Base-by-base conservation (phyloP, 768 basidiomycete genomes). In the Termitomyces sp. region DNA sequence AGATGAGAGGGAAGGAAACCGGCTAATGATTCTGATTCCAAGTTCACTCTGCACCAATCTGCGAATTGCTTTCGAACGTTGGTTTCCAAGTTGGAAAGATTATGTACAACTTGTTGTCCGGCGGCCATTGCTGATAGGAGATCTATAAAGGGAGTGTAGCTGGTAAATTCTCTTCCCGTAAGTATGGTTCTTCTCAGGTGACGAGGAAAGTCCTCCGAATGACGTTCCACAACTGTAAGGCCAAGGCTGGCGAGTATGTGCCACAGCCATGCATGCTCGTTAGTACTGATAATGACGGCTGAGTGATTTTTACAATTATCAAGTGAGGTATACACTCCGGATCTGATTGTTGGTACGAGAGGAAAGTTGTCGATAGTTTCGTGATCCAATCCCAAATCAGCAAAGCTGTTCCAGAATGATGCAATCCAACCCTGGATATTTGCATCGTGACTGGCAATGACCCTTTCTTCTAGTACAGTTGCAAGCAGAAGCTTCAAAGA, bases 241-340 rank as follows among this genome's bases (percentile, higher is more conserved):
- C 65, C 66, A 3, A 73, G 66, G 22, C 54, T 49, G 13, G 60
- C 40, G 16, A 73, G 58, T 20, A 57, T 53, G 16, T 51, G 20
- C 53, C 60, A 62, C 28, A 69, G 28, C 61, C 61, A 65, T 7
- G 48, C 47, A 4, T 64, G 54, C 0, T 53, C 46, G n/a, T n/a
- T 50, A 50, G 61, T 50, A 50, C 58, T 49, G 14, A 66, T 49
- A 13, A 77, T 42, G n/a, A 76, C 59, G 8, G 67, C 68, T 0
- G 60, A 58, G 1, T 57, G 62, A 10, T 66, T 58, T 50, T 53
- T 64, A 53, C 73, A 73, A 38, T 69, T 61, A 2, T 59, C 36
- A 14, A 77, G 55, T 4, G 75, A 76, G n/a, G 72, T 67, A 35
- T 71, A 77, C 7, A 59, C 47, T 10, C 64, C 63, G 0, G 56